Evolutionary conservation across 495 filamentous ascomycete species (phyloP), one percentile per base, ranked within the genome.

Genomic region (Penicillium alfredii): DNA sequence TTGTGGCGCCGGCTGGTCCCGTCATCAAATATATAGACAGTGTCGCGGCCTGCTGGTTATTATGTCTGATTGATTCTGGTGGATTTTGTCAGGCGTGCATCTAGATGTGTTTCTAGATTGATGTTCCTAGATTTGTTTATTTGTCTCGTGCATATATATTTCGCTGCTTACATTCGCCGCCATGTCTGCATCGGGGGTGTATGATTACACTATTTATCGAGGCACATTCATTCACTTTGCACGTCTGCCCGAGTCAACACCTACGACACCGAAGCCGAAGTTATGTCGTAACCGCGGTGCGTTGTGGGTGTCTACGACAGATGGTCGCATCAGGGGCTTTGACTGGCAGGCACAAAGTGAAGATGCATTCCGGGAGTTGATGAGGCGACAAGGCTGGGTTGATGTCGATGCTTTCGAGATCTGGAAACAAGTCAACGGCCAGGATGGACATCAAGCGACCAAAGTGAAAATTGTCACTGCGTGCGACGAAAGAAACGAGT

Each of bases 251-350:
- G 47, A 31, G n/a, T 38, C 13, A 1, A 45, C 17, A 8, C 47
- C 27, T 8, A 38, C 28, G 30, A 46, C 38, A 4, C 27, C 30
- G 4, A 46, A 55, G 18, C 53, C 52, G 13, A 33, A 38, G n/a
- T 42, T 66, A 1, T 29, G 38, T 9, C 54, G 59, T 4, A 51
- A 77, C 35, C 56, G 73, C 36, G 69, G 78, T 3, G 78, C 74
- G 3, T 60, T 90, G 10, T 78, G 69, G 45, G 86, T 90, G 1
- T 74, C 80, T 13, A 29, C 38, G 37, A 58, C 61, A 14, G 52
- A 64, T 1, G 86, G 86, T 22, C 74, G 60, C 11, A 90, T 94
- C 35, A 19, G 40, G 13, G 51, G 47, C 0, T 53, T 43, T 16
- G 49, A 60, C 38, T 60, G 61, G 61, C 36, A 33, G 5, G 46